Conservation (phyloP, 108 stramenopile species). For the Skeletonema tropicum region DNA sequence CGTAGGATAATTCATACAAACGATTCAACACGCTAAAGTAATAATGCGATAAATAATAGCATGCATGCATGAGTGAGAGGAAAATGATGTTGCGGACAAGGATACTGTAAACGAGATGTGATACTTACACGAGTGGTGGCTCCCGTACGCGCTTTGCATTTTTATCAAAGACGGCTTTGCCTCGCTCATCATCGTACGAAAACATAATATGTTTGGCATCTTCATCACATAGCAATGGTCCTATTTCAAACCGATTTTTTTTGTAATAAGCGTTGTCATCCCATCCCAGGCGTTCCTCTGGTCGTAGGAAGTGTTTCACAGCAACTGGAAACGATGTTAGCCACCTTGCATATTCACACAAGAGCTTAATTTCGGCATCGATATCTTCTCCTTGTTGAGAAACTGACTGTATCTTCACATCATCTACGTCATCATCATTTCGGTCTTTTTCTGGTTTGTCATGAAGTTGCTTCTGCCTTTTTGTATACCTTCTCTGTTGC, state of each 20-base stretch:
- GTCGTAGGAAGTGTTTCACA: slow-evolving; percentile 43
- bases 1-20: slow-evolving; percentile 43
- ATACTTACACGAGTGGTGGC: slow-evolving; percentile 34
- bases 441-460: slow-evolving; percentile 1
- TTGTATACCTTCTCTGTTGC: slow-evolving; percentile 15
- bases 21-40: slow-evolving; percentile 31
- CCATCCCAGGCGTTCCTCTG: slow-evolving; percentile 32
- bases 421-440: background rate
- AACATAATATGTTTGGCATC: slow-evolving; percentile 29
- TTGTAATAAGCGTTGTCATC: slow-evolving; percentile 6
- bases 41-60: background rate
- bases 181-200: slow-evolving; percentile 31
- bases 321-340: slow-evolving; percentile 35
- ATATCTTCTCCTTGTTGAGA: background rate
- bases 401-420: background rate
- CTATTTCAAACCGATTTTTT: slow-evolving; percentile 36
- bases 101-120: background rate
- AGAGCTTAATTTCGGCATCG: slow-evolving; percentile 13
- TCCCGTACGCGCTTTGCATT: slow-evolving; percentile 33
- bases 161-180: slow-evolving; percentile 24
- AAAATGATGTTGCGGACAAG: background rate
- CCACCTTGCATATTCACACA: slow-evolving; percentile 47
- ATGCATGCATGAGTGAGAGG: background rate
- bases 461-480: background rate
- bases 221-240: slow-evolving; percentile 34